Evolutionary conservation across 768 basidiomycete genomes (phyloP).

Genomic region (Cystofilobasidium macerans): DNA sequence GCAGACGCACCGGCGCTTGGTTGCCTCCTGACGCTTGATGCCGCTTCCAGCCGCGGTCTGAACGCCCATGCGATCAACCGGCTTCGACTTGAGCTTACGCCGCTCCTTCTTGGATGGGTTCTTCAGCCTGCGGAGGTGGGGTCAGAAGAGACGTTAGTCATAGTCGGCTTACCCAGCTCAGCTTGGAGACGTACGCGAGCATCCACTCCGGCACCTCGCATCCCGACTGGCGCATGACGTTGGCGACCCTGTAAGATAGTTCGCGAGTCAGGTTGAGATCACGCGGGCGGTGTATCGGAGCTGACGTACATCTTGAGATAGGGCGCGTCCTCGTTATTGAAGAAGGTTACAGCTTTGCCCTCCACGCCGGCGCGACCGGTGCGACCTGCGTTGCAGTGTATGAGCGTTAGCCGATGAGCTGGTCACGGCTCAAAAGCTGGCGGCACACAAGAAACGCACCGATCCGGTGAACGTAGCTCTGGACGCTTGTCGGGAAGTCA

Average conservation of each 20-base stretch:
- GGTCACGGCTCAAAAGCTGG: background rate
- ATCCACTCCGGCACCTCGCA: slow-evolving; percentile 91
- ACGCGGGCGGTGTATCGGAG: background rate
- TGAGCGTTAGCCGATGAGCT: background rate
- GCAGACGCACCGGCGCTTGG: slow-evolving; percentile 32
- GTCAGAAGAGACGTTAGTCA: background rate
- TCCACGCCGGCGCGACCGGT: slow-evolving; percentile 87
- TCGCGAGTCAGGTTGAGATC: background rate
- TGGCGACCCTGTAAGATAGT: slow-evolving; percentile 59
- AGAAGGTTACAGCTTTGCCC: slow-evolving; percentile 90
- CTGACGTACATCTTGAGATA: slow-evolving; percentile 58
- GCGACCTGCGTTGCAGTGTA: too few relatives aligned
- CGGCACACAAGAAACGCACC: slow-evolving; percentile 43
- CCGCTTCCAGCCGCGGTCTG: slow-evolving; percentile 45
- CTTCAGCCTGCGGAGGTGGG: slow-evolving; percentile 44
- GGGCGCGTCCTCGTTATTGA: slow-evolving; percentile 84
- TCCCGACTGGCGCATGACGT: slow-evolving; percentile 86
- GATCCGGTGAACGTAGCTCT: slow-evolving; percentile 92
- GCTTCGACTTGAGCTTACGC: slow-evolving; percentile 66
- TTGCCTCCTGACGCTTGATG: slow-evolving; percentile 32
- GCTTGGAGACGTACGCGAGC: slow-evolving; percentile 47
- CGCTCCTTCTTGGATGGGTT: slow-evolving; percentile 85
- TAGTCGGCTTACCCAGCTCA: background rate
- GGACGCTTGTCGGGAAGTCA: slow-evolving; percentile 78
- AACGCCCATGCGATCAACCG: slow-evolving; percentile 51